Base-by-base conservation (phyloP, 108 stramenopile genomes). In the Fistulifera solaris region DNA sequence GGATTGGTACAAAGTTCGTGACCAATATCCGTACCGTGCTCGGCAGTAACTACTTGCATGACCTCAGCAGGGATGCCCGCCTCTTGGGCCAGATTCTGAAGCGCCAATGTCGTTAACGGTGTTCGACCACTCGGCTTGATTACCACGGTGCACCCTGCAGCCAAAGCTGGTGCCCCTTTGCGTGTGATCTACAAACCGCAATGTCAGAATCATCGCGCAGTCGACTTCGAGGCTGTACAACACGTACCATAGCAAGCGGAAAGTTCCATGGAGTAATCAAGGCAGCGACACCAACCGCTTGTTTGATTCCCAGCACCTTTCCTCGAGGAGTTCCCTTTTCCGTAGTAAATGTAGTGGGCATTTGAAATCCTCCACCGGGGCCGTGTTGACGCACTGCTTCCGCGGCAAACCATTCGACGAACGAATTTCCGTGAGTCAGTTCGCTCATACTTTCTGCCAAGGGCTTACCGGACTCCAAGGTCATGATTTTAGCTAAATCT, bases 221-320 rank as follows among this genome's bases (percentile, higher is more conserved):
- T 6, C 6, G 31, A 35, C 3, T 35, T 35, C 31, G 3, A 3
- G 31, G 31, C 31, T 35, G 31, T 6, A 6, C 3, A 35, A 35
- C 8, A 46, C 44, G 3, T 46, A 46, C 44, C 98, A 99, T 96
- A 15, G 96, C 96, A 24, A 74, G 41, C 0, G 98, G 98, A 64
- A 97, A 99, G 70, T 99, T 99, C 96, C 96, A 97, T 14, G 98
- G 98, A 22, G 93, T 87, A n/a, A 96, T 80, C 10, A 90, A 48
- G 16, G 25, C 71, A 15, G 44, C 40, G 12, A 93, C 87, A 24
- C 95, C 95, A 1, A 96, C 80, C 13, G 92, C 88, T 67, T 96
- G 78, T 2, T 89, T 75, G 8, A 75, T 54, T 8, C 85, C 85
- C 73, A 94, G 61, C 27, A 87, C 39, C 48, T 70, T 71, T 25